These are phyloP conservation scores for Penicillium nucicola DNA, from an alignment of 495 filamentous ascomycete species.

Conservation along the genomic window DNA sequence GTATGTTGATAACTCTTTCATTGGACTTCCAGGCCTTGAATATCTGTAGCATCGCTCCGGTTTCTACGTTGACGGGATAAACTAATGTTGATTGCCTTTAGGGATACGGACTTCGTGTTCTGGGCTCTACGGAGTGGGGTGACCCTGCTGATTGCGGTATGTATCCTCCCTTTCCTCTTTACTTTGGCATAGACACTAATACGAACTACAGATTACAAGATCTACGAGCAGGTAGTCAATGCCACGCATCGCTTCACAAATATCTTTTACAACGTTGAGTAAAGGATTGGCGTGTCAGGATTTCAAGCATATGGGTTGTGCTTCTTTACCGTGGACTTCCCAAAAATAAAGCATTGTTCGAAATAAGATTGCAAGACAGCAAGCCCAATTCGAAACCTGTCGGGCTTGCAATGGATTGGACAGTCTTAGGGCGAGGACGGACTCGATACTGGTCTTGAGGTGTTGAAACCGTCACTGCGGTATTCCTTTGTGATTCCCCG, in stretches of 20 bases:
- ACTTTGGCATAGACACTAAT: not conserved
- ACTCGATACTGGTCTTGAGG: not conserved
- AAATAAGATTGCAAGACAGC: too few relatives aligned
- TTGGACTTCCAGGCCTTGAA: not conserved
- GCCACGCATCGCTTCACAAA: conserved; percentile 80
- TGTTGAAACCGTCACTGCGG: conserved; percentile 11
- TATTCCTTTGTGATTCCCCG: conserved; percentile 10
- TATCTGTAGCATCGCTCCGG: not conserved
- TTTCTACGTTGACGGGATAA: not conserved
- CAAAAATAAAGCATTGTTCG: too few relatives aligned
- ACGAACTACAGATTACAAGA: conserved; percentile 62
- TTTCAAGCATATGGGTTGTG: not conserved
- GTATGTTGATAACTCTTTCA: conserved; percentile 14
- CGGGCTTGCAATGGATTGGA: too few relatives aligned
- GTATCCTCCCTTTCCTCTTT: conserved; percentile 16
- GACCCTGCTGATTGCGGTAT: conserved; percentile 39
- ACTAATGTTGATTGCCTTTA: conserved; percentile 9
- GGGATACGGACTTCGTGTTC: conserved; percentile 71
- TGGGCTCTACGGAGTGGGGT: conserved; percentile 78
- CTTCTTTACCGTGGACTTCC: too few relatives aligned
- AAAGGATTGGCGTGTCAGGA: not conserved
- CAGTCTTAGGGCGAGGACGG: too few relatives aligned
- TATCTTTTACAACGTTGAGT: conserved; percentile 65
- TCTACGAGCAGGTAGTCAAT: conserved; percentile 80
- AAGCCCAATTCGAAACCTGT: too few relatives aligned